Base-by-base conservation (phyloP, 2,329 filamentous ascomycete genomes). In the Xylaria sp. region DNA sequence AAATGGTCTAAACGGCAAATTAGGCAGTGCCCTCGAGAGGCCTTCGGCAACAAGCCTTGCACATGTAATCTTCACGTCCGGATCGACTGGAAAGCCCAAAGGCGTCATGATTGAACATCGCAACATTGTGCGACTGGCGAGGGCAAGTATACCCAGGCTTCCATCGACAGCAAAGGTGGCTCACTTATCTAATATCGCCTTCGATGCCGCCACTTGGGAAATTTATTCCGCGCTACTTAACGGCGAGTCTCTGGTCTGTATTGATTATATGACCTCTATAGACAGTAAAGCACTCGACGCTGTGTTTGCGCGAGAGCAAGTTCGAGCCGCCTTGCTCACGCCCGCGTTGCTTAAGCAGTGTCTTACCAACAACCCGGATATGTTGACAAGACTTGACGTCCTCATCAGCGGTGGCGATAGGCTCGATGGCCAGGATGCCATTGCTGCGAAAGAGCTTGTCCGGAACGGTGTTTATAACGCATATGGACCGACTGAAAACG, bases 21-120 rank as follows among this genome's bases (percentile, higher is more conserved):
- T 23, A 31, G 37, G 19, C n/a, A n/a, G n/a, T 37, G n/a, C 28
- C 14, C 14, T 17, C 4, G 19, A 11, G 25, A 25, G 14, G n/a
- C 54, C 60, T 23, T 57, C 38, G 17, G 47, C 60, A 47, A 53
- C 17, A 31, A 61, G 59, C 14, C 60, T 57, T 17, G 60, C 60
- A 7, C 25, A 62, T n/a, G 60, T 62, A 19, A 57, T 57, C 23
- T 62, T 62, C 35, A 62, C 60, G 8, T 62, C 60, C 14, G 60
- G 60, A n/a, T 53, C 47, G 6, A 62, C 60, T 23, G 54, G 54
- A 14, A 40, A 11, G 25, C 60, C 60, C 1, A 62, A 62, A 42
- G 60, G 60, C 17, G 60, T 57, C 15, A 54, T 62, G 53, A n/a
- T 58, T n/a, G 49, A 57, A 31, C 60, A 62, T 35, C 60, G 60